Conservation (phyloP, 805 yeast genomes). For the Kodamaea fukazawae region DNA sequence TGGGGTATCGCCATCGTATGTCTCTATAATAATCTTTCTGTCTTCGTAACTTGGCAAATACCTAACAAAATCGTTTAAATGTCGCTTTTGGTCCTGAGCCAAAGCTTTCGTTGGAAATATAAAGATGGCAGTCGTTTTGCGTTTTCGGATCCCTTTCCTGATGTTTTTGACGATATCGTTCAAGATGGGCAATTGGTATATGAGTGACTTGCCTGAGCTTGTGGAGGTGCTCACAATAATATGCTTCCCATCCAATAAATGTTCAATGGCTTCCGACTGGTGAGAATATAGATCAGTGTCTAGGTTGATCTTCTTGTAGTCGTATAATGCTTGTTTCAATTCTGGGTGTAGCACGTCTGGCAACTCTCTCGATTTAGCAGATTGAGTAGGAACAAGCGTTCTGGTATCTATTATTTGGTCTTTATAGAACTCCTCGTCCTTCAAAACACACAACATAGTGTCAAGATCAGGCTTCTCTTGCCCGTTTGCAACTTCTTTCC, state of each 20-base stretch:
- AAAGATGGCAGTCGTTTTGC: constrained; percentile 67
- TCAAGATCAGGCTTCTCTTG: constrained; percentile 38
- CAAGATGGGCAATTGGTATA: constrained; percentile 85
- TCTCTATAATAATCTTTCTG: constrained; percentile 55
- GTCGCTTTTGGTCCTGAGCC: constrained; percentile 93
- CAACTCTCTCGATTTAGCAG: background rate
- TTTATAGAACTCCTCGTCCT: constrained; percentile 49
- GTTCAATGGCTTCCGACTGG: constrained; percentile 74
- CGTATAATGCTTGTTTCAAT: constrained; percentile 46
- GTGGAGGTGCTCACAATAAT: constrained; percentile 93
- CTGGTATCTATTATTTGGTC: constrained; percentile 60
- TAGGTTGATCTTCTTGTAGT: constrained; percentile 42
- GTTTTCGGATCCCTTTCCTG: constrained; percentile 27
- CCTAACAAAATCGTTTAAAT: constrained; percentile 58
- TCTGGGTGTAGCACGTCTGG: constrained; percentile 44
- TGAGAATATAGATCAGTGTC: constrained; percentile 64
- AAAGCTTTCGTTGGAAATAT: constrained; percentile 96
- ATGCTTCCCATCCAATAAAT: constrained; percentile 44
- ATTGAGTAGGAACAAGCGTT: constrained; percentile 42
- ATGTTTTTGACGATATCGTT: constrained; percentile 40
- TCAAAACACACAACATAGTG: constrained; percentile 49
- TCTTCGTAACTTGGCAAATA: constrained; percentile 42
- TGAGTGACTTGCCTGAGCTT: constrained; percentile 91
- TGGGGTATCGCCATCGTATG: constrained; percentile 94
- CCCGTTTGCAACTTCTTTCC: constrained; percentile 9